phyloP scores from a whole-genome alignment of 257 asterid species.

The Capsicum pubescens region DNA sequence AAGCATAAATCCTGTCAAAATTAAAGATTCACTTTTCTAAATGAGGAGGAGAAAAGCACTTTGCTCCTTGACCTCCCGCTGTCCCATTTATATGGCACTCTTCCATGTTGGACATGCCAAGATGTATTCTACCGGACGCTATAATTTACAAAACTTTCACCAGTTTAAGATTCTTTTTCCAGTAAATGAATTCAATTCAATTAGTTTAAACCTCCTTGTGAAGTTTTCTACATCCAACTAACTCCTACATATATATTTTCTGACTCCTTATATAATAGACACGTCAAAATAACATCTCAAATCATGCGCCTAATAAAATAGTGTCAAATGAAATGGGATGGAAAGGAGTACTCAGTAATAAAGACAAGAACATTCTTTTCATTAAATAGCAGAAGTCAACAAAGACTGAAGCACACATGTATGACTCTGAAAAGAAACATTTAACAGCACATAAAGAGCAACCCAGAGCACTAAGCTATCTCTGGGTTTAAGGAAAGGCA shows the following conservation, averaged over 20 bases:
- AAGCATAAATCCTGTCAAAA: neutral
- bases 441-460: neutral
- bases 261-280: neutral
- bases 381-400: constrained; percentile 2
- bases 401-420: neutral
- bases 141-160: neutral
- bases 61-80: neutral
- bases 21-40: neutral
- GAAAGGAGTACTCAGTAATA: constrained; percentile 3
- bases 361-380: constrained; percentile 6
- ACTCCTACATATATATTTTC: neutral
- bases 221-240: neutral
- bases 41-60: neutral
- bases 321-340: constrained; percentile 24
- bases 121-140: neutral
- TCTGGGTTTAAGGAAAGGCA: neutral
- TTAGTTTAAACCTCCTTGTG: neutral
- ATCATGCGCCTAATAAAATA: neutral
- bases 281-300: neutral
- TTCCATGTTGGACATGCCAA: constrained; percentile 7
- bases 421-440: neutral
- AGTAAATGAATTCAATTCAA: neutral
- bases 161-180: neutral
- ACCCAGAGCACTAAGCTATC: neutral
- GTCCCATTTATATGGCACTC: neutral